Evolutionary conservation across 2,329 filamentous ascomycete genomes (phyloP), one percentile per base, ranked within the genome.

Genomic region (Xylariaceae sp.): DNA sequence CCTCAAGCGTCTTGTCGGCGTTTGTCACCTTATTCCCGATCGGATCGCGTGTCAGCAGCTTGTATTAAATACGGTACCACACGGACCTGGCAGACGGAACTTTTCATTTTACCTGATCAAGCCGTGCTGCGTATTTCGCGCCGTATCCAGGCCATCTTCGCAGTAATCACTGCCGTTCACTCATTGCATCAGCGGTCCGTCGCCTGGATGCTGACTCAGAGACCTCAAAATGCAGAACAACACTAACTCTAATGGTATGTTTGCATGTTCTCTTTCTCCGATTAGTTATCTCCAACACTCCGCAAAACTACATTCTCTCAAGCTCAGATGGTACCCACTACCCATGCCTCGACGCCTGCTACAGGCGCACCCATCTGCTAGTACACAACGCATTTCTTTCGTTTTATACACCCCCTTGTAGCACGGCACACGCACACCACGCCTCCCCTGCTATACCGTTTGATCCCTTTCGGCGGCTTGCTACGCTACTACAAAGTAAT

Each of bases 171-270:
- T 28, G 31, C 54, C 45, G 28, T 47, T 17, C 22, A 40, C 38
- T 43, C 33, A 14, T 49, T 11, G 18, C 19, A 7, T n/a, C 34
- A 12, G 16, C n/a, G 38, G 33, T 18, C 19, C 50, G 45, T 46
- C 43, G 39, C 36, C 52, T 56, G 42, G 54, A 57, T 66, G 65
- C 65, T 67, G 64, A 67, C 57, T 67, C 64, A 66, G 61, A 65
- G 46, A 46, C 49, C 31, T 34, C 48, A 61, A 57, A 51, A 67
- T 66, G 65, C 59, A 65, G 60, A 60, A 60, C 46, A 59, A 59
- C 57, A 50, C 61, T 60, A 64, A 55, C 52, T 53, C 55, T 38
- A 54, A 42, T 63, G 65, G 65, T 68, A 60, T 61, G 65, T 67
- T 51, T 50, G 54, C 53, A 53, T 52, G 53, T 48, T 50, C 50